Evolutionary conservation across 2,329 filamentous ascomycete species (phyloP).

Genomic region (Phialemoniopsis sp.): DNA sequence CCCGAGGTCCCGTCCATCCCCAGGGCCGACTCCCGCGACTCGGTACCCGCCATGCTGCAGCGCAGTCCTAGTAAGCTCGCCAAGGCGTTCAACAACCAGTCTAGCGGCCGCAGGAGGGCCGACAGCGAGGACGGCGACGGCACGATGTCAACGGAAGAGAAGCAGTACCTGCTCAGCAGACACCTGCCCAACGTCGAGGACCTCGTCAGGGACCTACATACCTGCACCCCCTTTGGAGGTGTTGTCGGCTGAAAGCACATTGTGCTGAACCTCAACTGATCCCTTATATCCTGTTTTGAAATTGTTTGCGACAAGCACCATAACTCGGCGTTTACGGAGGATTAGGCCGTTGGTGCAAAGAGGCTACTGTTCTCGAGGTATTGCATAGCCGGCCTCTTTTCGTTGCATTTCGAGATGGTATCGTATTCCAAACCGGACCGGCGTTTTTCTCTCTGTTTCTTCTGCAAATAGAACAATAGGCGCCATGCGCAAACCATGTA

Average conservation of each 20-base stretch:
- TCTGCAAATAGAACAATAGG: no score
- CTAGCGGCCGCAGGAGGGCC: slow-evolving; percentile 24
- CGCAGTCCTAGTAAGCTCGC: slow-evolving; percentile 66
- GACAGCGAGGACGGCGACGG: slow-evolving; percentile 28
- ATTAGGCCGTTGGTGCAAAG: no score
- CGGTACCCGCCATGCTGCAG: slow-evolving; percentile 51
- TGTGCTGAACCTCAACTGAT: no score
- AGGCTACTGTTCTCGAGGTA: slow-evolving; percentile 7
- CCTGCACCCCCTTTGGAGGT: slow-evolving; percentile 70
- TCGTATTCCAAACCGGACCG: no score
- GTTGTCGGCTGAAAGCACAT: slow-evolving; percentile 36
- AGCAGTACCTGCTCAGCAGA: slow-evolving; percentile 71
- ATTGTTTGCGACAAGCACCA: slow-evolving; percentile 6
- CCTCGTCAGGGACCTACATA: slow-evolving; percentile 77
- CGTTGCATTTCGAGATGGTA: no score
- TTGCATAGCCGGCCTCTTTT: neutral
- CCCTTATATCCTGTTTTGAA: slow-evolving; percentile 10
- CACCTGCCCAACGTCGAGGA: slow-evolving; percentile 82
- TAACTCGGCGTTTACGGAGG: slow-evolving; percentile 4
- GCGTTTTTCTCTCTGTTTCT: no score
- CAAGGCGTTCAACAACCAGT: slow-evolving; percentile 45
- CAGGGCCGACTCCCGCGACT: slow-evolving; percentile 27
- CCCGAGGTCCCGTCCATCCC: slow-evolving; percentile 69
- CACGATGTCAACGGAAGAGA: slow-evolving; percentile 72
- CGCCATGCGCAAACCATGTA: no score